These are phyloP conservation scores for Tulasnella sp. DNA, from an alignment of 768 basidiomycete genomes.

Conservation along the genomic window DNA sequence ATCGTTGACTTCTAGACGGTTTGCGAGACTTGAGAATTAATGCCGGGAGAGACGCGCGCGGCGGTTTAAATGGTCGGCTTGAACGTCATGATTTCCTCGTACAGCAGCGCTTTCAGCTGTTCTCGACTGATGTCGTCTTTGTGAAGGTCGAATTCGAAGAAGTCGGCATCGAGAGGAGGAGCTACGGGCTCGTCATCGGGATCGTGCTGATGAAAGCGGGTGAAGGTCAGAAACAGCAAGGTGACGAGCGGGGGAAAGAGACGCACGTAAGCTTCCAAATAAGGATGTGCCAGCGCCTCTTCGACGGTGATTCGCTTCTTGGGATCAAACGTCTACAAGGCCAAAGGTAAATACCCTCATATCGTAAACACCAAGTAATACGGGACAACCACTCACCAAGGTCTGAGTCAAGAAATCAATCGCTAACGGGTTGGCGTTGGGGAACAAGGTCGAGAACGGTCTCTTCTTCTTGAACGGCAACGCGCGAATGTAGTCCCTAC, in stretches of 20 bases:
- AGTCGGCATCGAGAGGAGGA: conserved; percentile 90
- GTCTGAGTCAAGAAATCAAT: conserved; percentile 79
- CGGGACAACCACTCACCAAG: conserved; percentile 47
- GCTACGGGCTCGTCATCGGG: conserved; percentile 96
- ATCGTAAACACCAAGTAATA: background rate
- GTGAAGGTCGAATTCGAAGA: conserved; percentile 97
- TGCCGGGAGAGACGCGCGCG: background rate
- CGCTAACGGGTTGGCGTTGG: conserved; percentile 68
- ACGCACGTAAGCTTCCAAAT: conserved; percentile 86
- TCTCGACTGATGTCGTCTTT: conserved; percentile 95
- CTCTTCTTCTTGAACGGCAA: conserved; percentile 81
- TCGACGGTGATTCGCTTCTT: conserved; percentile 95
- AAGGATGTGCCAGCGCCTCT: conserved; percentile 90
- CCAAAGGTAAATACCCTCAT: background rate
- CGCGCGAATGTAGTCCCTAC: conserved; percentile 84
- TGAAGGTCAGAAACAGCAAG: background rate
- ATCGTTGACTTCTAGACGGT: background rate
- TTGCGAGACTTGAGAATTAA: background rate
- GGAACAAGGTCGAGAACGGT: conserved; percentile 65
- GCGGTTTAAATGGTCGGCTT: conserved; percentile 53
- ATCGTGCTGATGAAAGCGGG: conserved; percentile 59
- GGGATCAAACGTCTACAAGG: conserved; percentile 85
- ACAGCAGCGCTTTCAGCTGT: conserved; percentile 89
- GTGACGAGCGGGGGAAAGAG: background rate
- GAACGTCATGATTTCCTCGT: conserved; percentile 94